Base-by-base conservation (phyloP, 805 yeast species). In the Yarrowia bubula region DNA sequence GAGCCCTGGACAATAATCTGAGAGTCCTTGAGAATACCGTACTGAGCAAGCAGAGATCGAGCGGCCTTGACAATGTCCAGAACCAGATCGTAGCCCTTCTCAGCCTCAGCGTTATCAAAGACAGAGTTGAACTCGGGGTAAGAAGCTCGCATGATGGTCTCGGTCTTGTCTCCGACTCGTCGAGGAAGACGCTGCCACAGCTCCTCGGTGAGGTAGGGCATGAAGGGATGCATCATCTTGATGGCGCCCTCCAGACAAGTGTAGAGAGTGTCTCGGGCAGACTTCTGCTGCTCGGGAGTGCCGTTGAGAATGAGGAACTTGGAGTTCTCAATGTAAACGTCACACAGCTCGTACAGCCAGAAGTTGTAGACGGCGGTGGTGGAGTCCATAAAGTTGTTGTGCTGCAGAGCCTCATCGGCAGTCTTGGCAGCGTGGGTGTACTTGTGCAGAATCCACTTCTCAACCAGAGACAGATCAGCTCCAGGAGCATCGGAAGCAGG, bases 141-240 rank as follows among this genome's bases (percentile, higher is more conserved):
- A 58, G 81, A 71, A 46, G 97, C 96, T 74, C 85, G 84, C 61
- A 86, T 86, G 75, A 95, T 91, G 18, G 97, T 83, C 61, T 77
- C 79, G 32, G 91, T 80, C 22, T 78, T 77, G 72, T 90, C 97
- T 64, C 86, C 79, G 8, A 84, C 83, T 75, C 97, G 86, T 73
- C 89, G 88, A 72, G 98, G 98, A 73, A 95, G 81, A 79, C 98
- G 90, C 81, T 95, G 99, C 98, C 98, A 95, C 90, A 95, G 85
- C 82, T 95, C 99, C 79, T 95, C 99, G 55, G 98, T 88, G 70
- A 95, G 81, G 75, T 85, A 95, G 43, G 99, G 99, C 99, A 95
- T 95, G 82, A 91, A 95, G 76, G 99, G 99, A 75, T 93, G 98
- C 71, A 93, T 95, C 80, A 95, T 75, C 75, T 83, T 87, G 80